phyloP scores from a whole-genome alignment of 2,329 filamentous ascomycete species.

The Akanthomyces muscarius region DNA sequence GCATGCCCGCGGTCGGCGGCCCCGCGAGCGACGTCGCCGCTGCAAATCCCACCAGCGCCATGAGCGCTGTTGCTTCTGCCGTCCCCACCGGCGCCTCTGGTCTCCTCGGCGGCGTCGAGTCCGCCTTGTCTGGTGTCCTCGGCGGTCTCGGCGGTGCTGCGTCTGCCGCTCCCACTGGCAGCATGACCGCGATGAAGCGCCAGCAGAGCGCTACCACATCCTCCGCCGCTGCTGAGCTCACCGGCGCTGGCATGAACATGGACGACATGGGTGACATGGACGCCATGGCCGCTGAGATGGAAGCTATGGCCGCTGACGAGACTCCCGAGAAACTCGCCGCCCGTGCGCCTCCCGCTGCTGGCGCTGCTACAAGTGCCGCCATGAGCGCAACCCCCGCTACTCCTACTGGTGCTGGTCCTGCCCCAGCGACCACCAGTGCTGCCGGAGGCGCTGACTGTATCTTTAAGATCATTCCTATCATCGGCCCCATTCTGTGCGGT shows the following conservation, averaged over 20 bases:
- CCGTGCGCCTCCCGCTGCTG: too few relatives aligned
- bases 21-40: neutral
- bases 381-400: too few relatives aligned
- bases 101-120: neutral
- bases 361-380: too few relatives aligned
- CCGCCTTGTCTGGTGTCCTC: neutral
- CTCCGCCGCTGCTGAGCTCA: neutral
- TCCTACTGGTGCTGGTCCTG: too few relatives aligned
- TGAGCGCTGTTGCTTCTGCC: neutral
- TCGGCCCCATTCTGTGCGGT: too few relatives aligned
- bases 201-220: too few relatives aligned
- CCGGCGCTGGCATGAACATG: neutral
- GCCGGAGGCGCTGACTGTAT: too few relatives aligned
- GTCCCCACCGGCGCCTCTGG: neutral
- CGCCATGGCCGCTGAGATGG: neutral
- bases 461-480: too few relatives aligned
- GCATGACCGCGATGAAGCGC: too few relatives aligned
- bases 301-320: neutral
- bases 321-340: neutral
- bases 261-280: neutral
- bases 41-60: neutral
- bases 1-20: slow-evolving; percentile 7
- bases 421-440: too few relatives aligned
- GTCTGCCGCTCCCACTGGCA: too few relatives aligned
- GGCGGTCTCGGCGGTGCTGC: too few relatives aligned